Base-by-base conservation (phyloP, 2,329 filamentous ascomycete genomes). In the Colletotrichum australisinense region DNA sequence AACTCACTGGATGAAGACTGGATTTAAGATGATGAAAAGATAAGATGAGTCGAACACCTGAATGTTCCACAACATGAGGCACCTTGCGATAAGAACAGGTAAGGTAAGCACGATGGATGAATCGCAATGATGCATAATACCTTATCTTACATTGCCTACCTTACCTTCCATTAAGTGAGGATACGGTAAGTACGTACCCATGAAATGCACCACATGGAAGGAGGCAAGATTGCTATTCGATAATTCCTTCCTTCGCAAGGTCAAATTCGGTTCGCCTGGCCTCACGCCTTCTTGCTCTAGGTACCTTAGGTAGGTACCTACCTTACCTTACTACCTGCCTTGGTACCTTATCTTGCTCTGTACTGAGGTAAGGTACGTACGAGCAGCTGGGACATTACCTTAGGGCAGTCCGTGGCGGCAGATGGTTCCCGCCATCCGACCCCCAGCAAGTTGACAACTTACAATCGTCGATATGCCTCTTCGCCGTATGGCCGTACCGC, bases 141-240 rank as follows among this genome's bases (percentile, higher is more conserved):
- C 42, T 49, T 49, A 49, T 49, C 42, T 49, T 16, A 38, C 42
- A 26, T 12, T 63, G 38, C 16, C 19, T 30, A 66, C 52, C 16
- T 49, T 49, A n/a, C 42, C 42, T 2, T 35, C 30, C 30, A 30
- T 30, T n/a, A 8, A n/a, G 42, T 49, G 19, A 49, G 42, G 19
- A 49, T 7, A 46, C 19, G 19, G 42, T 9, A 49, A 49, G 28
- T 66, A 49, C 63, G 35, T 62, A 62, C 56, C 60, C 49, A 30
- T 58, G 32, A 30, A 5, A 38, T n/a, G 52, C 32, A 67, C 16
- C 69, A 71, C 57, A 67, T 71, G 63, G 69, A 72, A 22, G 38
- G 65, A 63, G 30, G 57, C 49, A 63, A 58, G 69, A 49, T 49
- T 57, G 38, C 38, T 55, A 57, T 63, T 68, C 35, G 64, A 58